phyloP scores from a whole-genome alignment of 176 grass and related monocot species.

The Cocos nucifera region DNA sequence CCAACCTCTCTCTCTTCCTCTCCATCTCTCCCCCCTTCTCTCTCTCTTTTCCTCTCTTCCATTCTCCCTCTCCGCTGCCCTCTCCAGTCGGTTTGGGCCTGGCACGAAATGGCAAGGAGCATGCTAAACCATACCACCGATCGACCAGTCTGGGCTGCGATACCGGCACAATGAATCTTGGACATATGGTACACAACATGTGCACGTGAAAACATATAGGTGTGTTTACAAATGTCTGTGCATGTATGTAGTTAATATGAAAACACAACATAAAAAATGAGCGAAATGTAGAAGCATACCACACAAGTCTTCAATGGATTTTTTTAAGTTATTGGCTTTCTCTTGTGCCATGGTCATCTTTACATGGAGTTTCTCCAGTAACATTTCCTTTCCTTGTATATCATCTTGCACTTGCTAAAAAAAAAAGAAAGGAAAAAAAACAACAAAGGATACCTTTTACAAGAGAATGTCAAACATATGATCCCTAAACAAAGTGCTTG shows the following conservation, averaged over 20 bases:
- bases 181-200: no score
- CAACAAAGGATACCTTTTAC: slow-evolving; percentile 12
- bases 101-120: no score
- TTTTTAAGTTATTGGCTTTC: slow-evolving; percentile 40
- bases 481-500: background rate
- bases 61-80: no score
- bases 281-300: slow-evolving; percentile 33
- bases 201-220: no score
- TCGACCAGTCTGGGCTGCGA: no score
- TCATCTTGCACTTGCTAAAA: slow-evolving; percentile 47
- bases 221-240: no score
- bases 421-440: slow-evolving; percentile 18
- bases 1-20: no score
- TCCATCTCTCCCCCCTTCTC: no score
- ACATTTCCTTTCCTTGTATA: slow-evolving; percentile 41
- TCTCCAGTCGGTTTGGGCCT: no score
- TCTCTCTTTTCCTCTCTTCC: no score
- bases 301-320: slow-evolving; percentile 32
- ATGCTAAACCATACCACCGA: no score
- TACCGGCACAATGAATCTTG: no score
- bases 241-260: background rate
- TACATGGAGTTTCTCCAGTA: slow-evolving; percentile 49
- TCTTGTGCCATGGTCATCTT: slow-evolving; percentile 26
- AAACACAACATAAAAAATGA: slow-evolving; percentile 1
- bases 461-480: slow-evolving; percentile 10